Evolutionary conservation across 768 basidiomycete genomes (phyloP), one percentile per base, ranked within the genome.

Genomic region (Russula foetens): DNA sequence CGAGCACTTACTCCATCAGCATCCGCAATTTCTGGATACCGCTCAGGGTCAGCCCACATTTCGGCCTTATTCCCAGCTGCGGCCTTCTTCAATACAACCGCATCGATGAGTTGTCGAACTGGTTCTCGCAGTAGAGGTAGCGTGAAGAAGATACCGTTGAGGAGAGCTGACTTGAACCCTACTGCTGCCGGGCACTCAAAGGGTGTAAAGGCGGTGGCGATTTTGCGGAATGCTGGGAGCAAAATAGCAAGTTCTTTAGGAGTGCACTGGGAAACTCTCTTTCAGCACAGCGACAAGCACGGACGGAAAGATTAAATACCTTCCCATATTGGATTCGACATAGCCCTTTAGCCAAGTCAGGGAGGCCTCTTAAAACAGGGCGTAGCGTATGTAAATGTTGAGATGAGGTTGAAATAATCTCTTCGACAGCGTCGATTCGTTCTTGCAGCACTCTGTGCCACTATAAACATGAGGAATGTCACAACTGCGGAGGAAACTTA

Each of bases 321-420:
- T 92, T 90, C 49, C 92, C 90, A 66, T 96, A 96, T 68, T 95
- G 92, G 33, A 98, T 88, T 31, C 93, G 77, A 62, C 85, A 88
- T 17, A 98, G 74, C 0, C 96, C 96, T 69, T 82, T 87, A 0
- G 88, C 84, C 48, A 98, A 81, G 70, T 98, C 94, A 0, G 94
- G 93, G n/a, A 93, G 77, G 35, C 81, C 81, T 68, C 75, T 84
- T 57, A 96, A 75, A n/a, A 83, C 69, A 38, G 81, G 77, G 19
- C 88, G 82, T n/a, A 96, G 77, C 35, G 78, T 80, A 38, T 81
- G 79, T 44, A 95, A 75, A 45, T 78, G 78, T 17, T 84, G 81
- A 0, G 84, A 86, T 17, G 77, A 71, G 66, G 84, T 86, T 7
- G 75, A 67, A 50, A 80, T 71, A 55, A 98, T 86, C 71, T 98